A percentile compares a stretch with the other conserved stretches of the same genome.
Evolutionary conservation across 2,329 filamentous ascomycete genomes (phyloP).

Genomic region (Verticillium dahliae): DNA sequence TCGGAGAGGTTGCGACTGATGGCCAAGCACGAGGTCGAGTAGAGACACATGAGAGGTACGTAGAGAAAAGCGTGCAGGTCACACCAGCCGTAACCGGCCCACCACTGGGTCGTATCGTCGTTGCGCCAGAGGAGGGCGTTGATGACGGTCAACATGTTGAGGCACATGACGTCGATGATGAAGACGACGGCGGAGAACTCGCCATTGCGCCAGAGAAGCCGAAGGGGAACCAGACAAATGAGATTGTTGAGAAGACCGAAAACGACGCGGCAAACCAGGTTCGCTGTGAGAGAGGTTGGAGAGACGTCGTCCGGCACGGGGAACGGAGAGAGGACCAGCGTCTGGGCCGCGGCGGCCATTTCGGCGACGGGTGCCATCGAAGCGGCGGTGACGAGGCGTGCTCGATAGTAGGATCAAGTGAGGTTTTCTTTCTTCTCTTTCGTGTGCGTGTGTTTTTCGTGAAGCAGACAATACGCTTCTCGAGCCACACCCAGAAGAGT

Average conservation of each 20-base stretch:
- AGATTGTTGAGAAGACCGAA: constrained; percentile 37
- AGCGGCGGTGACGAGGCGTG: neutral
- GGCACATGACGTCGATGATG: constrained; percentile 35
- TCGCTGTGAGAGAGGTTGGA: constrained; percentile 27
- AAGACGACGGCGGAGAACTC: constrained; percentile 48
- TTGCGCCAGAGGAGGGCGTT: constrained; percentile 48
- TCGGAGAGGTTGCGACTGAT: constrained; percentile 47
- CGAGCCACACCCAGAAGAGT: too few relatives aligned
- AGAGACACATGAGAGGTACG: constrained; percentile 36
- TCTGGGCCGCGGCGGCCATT: neutral
- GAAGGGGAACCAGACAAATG: constrained; percentile 43
- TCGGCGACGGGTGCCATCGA: constrained; percentile 5
- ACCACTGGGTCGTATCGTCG: constrained; percentile 45
- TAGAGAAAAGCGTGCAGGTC: constrained; percentile 42
- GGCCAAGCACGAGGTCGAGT: constrained; percentile 43
- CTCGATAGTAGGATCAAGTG: neutral
- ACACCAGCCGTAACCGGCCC: constrained; percentile 44
- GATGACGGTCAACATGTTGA: constrained; percentile 41
- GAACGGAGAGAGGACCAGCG: neutral
- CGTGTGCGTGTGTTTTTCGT: neutral
- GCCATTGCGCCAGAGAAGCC: constrained; percentile 42
- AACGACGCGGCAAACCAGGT: constrained; percentile 42
- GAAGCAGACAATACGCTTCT: too few relatives aligned
- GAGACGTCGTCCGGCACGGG: constrained; percentile 15
- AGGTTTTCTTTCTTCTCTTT: too few relatives aligned